Percentiles rank a stretch among this genome's conserved stretches.
phyloP scores from a whole-genome alignment of 306 rosid genomes.

The Trifolium pratense region DNA sequence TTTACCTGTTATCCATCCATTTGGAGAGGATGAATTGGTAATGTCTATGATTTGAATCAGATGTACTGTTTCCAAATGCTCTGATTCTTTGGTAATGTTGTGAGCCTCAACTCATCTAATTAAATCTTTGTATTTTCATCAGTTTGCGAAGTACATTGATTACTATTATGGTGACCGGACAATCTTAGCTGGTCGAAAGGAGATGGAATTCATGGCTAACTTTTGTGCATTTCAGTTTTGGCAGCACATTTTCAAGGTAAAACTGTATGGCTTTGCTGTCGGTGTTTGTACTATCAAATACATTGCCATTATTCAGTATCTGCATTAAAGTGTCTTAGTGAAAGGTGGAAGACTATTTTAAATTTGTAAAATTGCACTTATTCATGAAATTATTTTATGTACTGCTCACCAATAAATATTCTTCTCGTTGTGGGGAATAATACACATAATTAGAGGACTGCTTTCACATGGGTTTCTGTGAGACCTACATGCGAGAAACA shows the following conservation, averaged over 20 bases:
- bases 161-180: conserved; percentile 54
- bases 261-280: conserved; percentile 22
- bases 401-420: conserved; percentile 7
- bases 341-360: conserved; percentile 28
- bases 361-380: conserved; percentile 10
- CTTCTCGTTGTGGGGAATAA: conserved; percentile 10
- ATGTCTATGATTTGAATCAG: conserved; percentile 29
- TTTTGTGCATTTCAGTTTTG: conserved; percentile 85
- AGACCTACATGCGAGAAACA: not conserved
- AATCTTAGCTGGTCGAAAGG: conserved; percentile 58
- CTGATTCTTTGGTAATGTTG: conserved; percentile 40
- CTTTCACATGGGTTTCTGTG: conserved; percentile 17
- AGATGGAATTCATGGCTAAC: conserved; percentile 63
- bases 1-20: conserved; percentile 80
- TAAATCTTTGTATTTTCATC: conserved; percentile 32
- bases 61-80: conserved; percentile 29
- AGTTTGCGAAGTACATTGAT: conserved; percentile 57
- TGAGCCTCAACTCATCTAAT: conserved; percentile 37
- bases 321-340: not conserved
- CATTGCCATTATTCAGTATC: conserved; percentile 34
- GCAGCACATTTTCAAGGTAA: conserved; percentile 87
- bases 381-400: conserved; percentile 9
- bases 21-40: conserved; percentile 82
- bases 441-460: conserved; percentile 15
- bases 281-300: conserved; percentile 26